phyloP scores from a whole-genome alignment of 75 land plant species.

The Picea sitchensis region DNA sequence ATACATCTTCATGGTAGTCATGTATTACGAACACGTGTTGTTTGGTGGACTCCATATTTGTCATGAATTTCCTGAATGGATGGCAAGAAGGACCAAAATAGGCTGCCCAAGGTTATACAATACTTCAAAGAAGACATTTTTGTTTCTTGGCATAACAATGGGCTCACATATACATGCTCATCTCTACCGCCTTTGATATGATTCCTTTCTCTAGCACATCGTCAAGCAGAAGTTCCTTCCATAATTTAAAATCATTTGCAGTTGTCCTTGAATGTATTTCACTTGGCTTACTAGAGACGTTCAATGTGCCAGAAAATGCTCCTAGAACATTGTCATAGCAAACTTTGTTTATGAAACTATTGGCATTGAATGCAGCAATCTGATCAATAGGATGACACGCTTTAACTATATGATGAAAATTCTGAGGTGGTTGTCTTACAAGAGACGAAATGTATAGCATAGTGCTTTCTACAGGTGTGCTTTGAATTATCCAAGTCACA shows the following conservation, averaged over 20 bases:
- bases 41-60: background rate
- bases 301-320: constrained; percentile 15
- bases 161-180: constrained; percentile 16
- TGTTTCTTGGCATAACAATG: background rate
- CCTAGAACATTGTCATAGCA: constrained; percentile 11
- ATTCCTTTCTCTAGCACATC: constrained; percentile 11
- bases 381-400: background rate
- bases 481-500: background rate
- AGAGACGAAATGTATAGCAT: constrained; percentile 17
- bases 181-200: constrained; percentile 18
- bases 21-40: background rate
- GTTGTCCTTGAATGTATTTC: constrained; percentile 1
- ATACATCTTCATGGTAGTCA: background rate
- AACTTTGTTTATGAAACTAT: background rate
- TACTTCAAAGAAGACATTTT: constrained; percentile 9
- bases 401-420: background rate
- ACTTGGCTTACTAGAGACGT: background rate
- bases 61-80: constrained; percentile 1
- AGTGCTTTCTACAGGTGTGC: background rate
- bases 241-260: background rate
- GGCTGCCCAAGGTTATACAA: constrained; percentile 28
- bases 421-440: constrained; percentile 12
- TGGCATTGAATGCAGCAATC: no score
- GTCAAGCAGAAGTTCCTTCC: constrained; percentile 14
- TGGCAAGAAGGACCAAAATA: constrained; percentile 20